Base-by-base conservation (phyloP, 1,284 basidiomycete genomes). In the Bjerkandera adusta region DNA sequence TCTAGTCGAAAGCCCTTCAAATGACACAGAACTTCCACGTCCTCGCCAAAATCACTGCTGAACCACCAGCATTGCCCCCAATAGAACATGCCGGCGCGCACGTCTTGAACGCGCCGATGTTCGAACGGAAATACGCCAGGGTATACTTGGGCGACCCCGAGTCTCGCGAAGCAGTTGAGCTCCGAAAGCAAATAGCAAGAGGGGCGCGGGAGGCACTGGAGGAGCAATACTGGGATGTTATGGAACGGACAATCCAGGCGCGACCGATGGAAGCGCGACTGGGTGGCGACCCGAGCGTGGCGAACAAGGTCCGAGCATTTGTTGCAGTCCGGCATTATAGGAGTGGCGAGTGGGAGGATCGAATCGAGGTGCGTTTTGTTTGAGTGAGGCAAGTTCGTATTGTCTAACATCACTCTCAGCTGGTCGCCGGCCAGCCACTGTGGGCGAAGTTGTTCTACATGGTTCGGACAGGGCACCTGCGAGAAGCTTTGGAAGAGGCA, bases 371-470 rank as follows among this genome's bases (percentile, higher is more conserved):
- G 26, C 22, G 76, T 61, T 25, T 7, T 2, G 0, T 42, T 11
- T 35, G 44, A 39, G 10, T 3, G 26, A 36, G 20, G 45, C 33
- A 29, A 13, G 7, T 42, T 18, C 24, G 10, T 37, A 12, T 16
- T 15, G 21, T 21, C 11, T 8, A 13, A 5, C 20, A 18, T 32
- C 3, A 38, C 6, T 25, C 16, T 20, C 49, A 93, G 87, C 72
- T 92, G 43, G 81, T 95, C 20, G 83, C 84, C 43, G 87, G 89
- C 12, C 85, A 88, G 57, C 92, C 94, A 5, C 60, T 98, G 12
- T 99, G 94, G 94, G 95, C 95, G 11, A 84, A 89, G 49, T 67
- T 97, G 33, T 99, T 92, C 69, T 93, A 90, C 68, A 79, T 99
- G 7, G 74, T 99, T 6, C 84, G 96, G 22, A 88, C 88, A 2